Evolutionary conservation across 108 stramenopile species (phyloP), one percentile per base, ranked within the genome.

Genomic region (Conticribra guillardii): DNA sequence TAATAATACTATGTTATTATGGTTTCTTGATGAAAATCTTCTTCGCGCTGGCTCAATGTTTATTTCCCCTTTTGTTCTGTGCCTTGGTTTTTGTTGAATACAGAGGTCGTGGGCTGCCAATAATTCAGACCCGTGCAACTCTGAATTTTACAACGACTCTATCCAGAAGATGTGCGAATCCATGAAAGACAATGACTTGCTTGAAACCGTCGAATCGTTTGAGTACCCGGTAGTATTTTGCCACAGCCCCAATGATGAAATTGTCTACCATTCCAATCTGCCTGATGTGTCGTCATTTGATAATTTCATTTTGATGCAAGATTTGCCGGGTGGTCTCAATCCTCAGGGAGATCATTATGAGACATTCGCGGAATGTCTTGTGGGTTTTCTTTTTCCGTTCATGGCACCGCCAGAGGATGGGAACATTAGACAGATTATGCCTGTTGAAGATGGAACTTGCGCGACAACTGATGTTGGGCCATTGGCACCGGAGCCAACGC

Each of bases 231-330:
- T 51, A 4, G 18, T 18, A 4, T 19, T 51, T 21, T 51, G 50
- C 19, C 50, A 51, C 50, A 51, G 50, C 19, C 50, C 50, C 50
- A 21, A 51, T 19, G 50, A 51, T 18, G 19, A 51, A 4, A 51
- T 21, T 14, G 50, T 51, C 4, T 51, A 18, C 18, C 16, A 19
- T 51, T 19, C 18, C 9, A 51, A 51, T 18, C 18, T 51, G 4
- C 50, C 50, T 14, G 16, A 51, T 51, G 19, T 21, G 4, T 19
- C 50, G 4, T 4, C 50, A 19, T 19, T 19, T 21, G 50, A 51
- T 18, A 51, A 51, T 51, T 51, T 51, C 16, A 21, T 18, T 16
- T 14, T 51, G 50, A 51, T 51, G 5, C 9, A 51, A 51, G 50
- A 51, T 21, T 21, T 51, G 16, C 50, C 50, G 4, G 50, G 50